Evolutionary conservation across 169 alveolate genomes (phyloP).

Genomic region (Pseudocohnilembus persalinus): DNA sequence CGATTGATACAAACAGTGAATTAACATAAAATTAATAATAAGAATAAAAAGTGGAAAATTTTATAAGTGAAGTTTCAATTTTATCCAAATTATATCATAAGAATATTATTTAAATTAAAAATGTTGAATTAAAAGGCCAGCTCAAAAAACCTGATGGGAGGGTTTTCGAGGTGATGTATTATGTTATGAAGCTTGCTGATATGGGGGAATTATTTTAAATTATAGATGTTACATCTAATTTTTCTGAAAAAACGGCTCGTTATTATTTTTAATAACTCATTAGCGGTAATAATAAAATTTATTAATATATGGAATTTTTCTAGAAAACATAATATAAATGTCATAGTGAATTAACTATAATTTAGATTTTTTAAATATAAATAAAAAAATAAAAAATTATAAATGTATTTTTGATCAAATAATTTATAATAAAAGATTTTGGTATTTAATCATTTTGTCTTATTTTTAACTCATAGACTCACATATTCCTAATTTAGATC

Average conservation of each 20-base stretch:
- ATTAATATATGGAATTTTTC: too few relatives aligned
- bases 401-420: too few relatives aligned
- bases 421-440: too few relatives aligned
- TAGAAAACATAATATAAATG: too few relatives aligned
- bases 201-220: conserved; percentile 68
- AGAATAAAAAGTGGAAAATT: conserved; percentile 24
- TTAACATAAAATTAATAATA: too few relatives aligned
- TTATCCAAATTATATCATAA: conserved; percentile 19
- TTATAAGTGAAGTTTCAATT: conserved; percentile 36
- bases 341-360: too few relatives aligned
- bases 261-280: conserved; percentile 32
- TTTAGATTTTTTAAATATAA: too few relatives aligned
- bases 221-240: conserved; percentile 44
- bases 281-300: too few relatives aligned
- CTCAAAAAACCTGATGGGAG: conserved; percentile 39
- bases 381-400: too few relatives aligned
- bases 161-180: conserved; percentile 23
- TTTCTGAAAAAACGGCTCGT: conserved; percentile 56
- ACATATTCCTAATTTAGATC: too few relatives aligned
- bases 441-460: too few relatives aligned
- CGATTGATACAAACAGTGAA: conserved; percentile 20
- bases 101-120: conserved; percentile 23
- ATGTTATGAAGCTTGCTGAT: conserved; percentile 53
- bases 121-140: conserved; percentile 22
- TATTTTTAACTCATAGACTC: too few relatives aligned